These are phyloP conservation scores for Scutellaria galericulata DNA, from an alignment of 257 asterid species.

Conservation along the genomic window DNA sequence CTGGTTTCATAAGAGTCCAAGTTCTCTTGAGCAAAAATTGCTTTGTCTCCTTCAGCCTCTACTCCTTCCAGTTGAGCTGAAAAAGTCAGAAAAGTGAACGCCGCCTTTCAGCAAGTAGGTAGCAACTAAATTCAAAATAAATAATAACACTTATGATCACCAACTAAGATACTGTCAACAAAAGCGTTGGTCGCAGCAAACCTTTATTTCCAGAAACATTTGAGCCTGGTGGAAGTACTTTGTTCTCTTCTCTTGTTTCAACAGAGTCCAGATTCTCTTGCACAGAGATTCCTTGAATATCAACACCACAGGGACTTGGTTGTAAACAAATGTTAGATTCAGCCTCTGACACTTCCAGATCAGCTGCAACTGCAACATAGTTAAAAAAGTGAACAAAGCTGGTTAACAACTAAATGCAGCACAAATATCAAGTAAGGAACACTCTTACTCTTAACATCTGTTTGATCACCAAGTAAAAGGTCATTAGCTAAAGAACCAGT, in stretches of 20 bases:
- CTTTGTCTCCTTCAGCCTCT: background rate
- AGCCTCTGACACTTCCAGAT: conserved; percentile 33
- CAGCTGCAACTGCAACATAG: conserved; percentile 43
- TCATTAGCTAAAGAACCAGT: conserved; percentile 14
- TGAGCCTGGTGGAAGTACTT: too few relatives aligned
- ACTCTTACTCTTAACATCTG: conserved; percentile 35
- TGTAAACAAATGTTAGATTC: conserved; percentile 20
- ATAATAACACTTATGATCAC: background rate
- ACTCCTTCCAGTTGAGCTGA: background rate
- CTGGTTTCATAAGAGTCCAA: conserved; percentile 23
- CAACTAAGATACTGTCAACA: background rate
- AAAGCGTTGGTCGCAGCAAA: background rate
- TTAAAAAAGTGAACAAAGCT: background rate
- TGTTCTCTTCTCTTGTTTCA: background rate
- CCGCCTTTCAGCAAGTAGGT: too few relatives aligned
- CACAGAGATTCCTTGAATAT: conserved; percentile 21
- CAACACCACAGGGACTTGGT: conserved; percentile 15
- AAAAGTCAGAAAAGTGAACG: background rate
- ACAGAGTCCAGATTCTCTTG: conserved; percentile 25
- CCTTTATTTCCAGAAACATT: background rate
- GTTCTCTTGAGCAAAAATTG: conserved; percentile 1
- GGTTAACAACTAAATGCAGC: background rate
- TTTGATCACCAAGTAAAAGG: conserved; percentile 29
- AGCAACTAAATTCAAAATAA: background rate
- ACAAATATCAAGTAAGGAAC: conserved; percentile 20